These are phyloP conservation scores for Blakeslea trispora DNA, from an alignment of 371 early-diverging fungal genomes.

Conservation along the genomic window DNA sequence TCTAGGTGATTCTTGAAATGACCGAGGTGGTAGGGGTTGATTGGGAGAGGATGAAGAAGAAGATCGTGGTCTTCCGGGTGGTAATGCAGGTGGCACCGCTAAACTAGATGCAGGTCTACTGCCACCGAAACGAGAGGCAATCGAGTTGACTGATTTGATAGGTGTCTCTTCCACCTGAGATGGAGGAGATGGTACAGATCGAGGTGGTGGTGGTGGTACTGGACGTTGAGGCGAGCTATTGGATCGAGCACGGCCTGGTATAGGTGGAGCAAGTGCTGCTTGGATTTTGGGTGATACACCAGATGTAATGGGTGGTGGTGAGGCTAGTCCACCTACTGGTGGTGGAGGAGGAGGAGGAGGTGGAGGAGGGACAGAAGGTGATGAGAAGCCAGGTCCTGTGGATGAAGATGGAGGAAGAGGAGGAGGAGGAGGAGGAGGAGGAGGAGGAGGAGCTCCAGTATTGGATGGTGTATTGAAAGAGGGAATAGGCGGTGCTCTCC, in stretches of 20 bases:
- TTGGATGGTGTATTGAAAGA: slow-evolving; percentile 35
- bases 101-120: slow-evolving; percentile 3
- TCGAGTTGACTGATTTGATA: slow-evolving; percentile 14
- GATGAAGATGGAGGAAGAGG: slow-evolving; percentile 1
- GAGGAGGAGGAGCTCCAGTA: slow-evolving; percentile 23
- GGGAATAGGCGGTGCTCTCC: slow-evolving; percentile 23
- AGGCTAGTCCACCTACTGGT: slow-evolving; percentile 5
- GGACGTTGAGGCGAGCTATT: slow-evolving; percentile 49
- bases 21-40: slow-evolving; percentile 12
- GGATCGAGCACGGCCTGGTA: slow-evolving; percentile 43
- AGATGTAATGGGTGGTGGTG: slow-evolving; percentile 17
- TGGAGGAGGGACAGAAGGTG: slow-evolving; percentile 11
- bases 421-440: slow-evolving; percentile 8
- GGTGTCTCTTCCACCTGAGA: slow-evolving; percentile 16
- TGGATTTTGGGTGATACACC: slow-evolving; percentile 28
- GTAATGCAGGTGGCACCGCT: slow-evolving; percentile 42
- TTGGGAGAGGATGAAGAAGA: slow-evolving; percentile 27
- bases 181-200: slow-evolving; percentile 39
- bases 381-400: no score
- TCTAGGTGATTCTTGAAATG: slow-evolving; percentile 9
- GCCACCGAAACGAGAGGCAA: slow-evolving; percentile 8
- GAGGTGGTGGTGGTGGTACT: slow-evolving; percentile 42
- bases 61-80: slow-evolving; percentile 41
- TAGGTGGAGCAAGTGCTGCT: slow-evolving; percentile 26
- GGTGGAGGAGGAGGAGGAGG: slow-evolving; percentile 27